phyloP scores from a whole-genome alignment of 75 land plant species.

The Picea sitchensis region DNA sequence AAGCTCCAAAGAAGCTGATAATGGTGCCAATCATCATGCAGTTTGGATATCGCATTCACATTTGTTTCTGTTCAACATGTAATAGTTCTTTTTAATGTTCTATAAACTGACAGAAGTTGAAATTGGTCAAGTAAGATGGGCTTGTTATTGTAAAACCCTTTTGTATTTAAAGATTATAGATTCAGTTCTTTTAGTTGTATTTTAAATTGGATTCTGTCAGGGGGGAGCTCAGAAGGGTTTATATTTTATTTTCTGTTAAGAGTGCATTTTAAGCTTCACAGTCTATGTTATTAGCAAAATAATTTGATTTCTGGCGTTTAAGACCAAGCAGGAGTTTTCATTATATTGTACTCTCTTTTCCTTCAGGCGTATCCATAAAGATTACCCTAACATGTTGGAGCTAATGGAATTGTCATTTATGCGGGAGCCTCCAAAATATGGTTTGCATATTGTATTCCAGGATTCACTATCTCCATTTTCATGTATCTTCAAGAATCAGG shows the following conservation, averaged over 20 bases:
- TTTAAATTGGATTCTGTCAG: background rate
- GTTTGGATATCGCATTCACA: too few species aligned
- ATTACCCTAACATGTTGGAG: conserved; percentile 26
- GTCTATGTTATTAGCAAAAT: background rate
- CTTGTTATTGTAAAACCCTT: background rate
- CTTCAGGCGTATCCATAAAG: conserved; percentile 42
- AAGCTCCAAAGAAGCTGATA: too few species aligned
- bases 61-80: too few species aligned
- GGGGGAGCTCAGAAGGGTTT: background rate
- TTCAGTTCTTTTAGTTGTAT: background rate
- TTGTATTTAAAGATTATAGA: background rate
- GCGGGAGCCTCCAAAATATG: conserved; percentile 26
- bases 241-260: background rate
- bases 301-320: background rate
- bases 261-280: background rate
- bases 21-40: too few species aligned
- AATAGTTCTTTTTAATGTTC: too few species aligned
- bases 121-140: background rate
- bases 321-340: background rate
- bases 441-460: conserved; percentile 39
- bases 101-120: too few species aligned
- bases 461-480: conserved; percentile 38
- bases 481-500: conserved; percentile 39
- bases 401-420: conserved; percentile 27
- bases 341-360: background rate